phyloP scores from a whole-genome alignment of 139 green algal species.

The Chlorella sp. region DNA sequence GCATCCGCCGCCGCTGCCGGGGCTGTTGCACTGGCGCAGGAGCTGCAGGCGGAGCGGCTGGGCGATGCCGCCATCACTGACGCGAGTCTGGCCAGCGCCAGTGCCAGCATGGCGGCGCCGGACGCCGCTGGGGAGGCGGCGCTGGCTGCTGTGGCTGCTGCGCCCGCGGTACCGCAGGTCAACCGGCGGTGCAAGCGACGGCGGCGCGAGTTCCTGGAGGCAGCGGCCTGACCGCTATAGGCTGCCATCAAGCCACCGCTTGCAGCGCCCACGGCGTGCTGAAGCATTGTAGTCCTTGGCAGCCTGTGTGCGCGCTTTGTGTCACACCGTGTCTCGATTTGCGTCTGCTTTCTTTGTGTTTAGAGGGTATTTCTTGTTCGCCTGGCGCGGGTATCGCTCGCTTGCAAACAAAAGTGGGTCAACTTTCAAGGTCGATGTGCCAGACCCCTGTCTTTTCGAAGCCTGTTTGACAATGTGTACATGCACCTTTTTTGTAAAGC shows the following conservation, averaged over 20 bases:
- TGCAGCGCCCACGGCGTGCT: too few relatives aligned
- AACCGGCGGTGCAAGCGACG: conserved; percentile 59
- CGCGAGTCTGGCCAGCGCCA: background rate
- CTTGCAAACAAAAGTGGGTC: too few relatives aligned
- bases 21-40: background rate
- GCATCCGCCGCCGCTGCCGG: background rate
- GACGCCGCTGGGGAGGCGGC: background rate
- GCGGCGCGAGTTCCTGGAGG: conserved; percentile 42
- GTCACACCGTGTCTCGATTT: too few relatives aligned
- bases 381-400: too few relatives aligned
- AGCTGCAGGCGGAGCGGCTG: conserved; percentile 3
- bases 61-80: background rate
- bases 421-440: too few relatives aligned
- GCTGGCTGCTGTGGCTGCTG: conserved; percentile 11
- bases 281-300: too few relatives aligned
- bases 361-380: too few relatives aligned
- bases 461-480: too few relatives aligned
- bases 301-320: too few relatives aligned
- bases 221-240: background rate
- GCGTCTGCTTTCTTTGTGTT: too few relatives aligned
- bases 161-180: conserved; percentile 30
- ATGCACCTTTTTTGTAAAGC: too few relatives aligned
- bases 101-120: background rate
- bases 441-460: too few relatives aligned
- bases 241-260: background rate